Base-by-base conservation (phyloP, 352 stramenopile species). In the Phytophthora agathidicida region DNA sequence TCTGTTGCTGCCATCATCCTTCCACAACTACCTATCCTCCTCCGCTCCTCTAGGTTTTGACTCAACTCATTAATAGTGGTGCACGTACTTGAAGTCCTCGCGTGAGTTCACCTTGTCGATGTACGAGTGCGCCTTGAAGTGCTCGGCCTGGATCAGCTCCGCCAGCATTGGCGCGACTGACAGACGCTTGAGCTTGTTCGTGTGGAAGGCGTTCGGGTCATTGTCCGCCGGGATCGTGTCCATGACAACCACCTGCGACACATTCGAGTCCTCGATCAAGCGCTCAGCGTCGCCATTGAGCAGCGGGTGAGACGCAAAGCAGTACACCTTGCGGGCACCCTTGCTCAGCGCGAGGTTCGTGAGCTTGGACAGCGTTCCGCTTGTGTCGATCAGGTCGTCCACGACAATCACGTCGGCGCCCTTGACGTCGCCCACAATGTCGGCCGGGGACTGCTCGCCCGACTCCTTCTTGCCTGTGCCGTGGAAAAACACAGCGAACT, bases 361-460 rank as follows among this genome's bases (percentile, higher is more conserved):
- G n/a, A 94, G 73, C 56, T 92, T 91, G 38, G 72, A 71, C 13
- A 98, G 69, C 24, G 88, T 96, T 50, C 79, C 74, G 36, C 71
- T 89, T 53, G 83, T 96, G 68, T 97, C 90, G 33, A 98, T 82
- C 46, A 98, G 75, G 66, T 98, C 91, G 64, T 98, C 92, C 22
- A 98, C 89, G 31, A 98, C 83, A 59, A 98, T 94, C 32, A 96
- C 87, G 54, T 97, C 89, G 23, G 82, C 80, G 20, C 87, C 90
- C 23, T 91, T 80, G 16, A 98, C 80, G 35, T 98, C 86, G 14
- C 90, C 90, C 14, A 97, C 82, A 44, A 97, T 91, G 46, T 96
- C 83, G 1, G 83, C 77, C n/a, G 69, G 65, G n/a, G 77, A 82
- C 56, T 77, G 75, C 46, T 90, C 79, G 17, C 75, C 75, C 33